Evolutionary conservation across 805 yeast genomes (phyloP).

Genomic region (Groenewaldozyma salmanticensis): DNA sequence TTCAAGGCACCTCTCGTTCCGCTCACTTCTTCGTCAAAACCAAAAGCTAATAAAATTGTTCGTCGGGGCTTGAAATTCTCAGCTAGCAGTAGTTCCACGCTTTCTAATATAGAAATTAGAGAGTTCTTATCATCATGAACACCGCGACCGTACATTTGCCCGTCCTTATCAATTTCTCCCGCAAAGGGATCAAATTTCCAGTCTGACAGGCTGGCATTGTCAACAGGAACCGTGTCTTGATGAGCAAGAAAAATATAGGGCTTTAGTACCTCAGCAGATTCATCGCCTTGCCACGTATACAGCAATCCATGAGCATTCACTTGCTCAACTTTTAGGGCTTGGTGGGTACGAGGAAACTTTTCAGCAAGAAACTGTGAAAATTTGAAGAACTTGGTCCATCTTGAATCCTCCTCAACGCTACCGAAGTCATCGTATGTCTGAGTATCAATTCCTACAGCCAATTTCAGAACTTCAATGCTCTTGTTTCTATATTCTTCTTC

Average conservation of each 20-base stretch:
- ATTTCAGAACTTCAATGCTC: conserved; percentile 28
- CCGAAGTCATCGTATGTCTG: conserved; percentile 45
- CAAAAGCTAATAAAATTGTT: conserved; percentile 53
- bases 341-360: conserved; percentile 44
- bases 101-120: conserved; percentile 54
- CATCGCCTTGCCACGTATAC: conserved; percentile 51
- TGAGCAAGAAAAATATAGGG: conserved; percentile 68
- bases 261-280: conserved; percentile 32
- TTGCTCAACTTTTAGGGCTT: conserved; percentile 39
- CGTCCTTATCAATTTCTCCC: conserved; percentile 55
- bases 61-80: conserved; percentile 50
- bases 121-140: conserved; percentile 64
- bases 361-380: conserved; percentile 44
- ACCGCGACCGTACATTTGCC: conserved; percentile 64
- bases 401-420: conserved; percentile 31
- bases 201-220: conserved; percentile 38
- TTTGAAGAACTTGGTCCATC: conserved; percentile 36
- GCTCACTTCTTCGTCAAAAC: conserved; percentile 69
- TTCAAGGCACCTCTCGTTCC: conserved; percentile 52
- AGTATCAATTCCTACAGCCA: conserved; percentile 56
- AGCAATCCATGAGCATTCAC: conserved; percentile 56
- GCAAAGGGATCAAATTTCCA: conserved; percentile 64
- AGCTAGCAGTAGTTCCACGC: conserved; percentile 45
- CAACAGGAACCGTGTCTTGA: conserved; percentile 75
- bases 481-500: conserved; percentile 1